Percentiles rank a stretch among this genome's conserved stretches.
phyloP scores from a whole-genome alignment of 495 filamentous ascomycete genomes.

The Thermochaetoides thermophila region DNA sequence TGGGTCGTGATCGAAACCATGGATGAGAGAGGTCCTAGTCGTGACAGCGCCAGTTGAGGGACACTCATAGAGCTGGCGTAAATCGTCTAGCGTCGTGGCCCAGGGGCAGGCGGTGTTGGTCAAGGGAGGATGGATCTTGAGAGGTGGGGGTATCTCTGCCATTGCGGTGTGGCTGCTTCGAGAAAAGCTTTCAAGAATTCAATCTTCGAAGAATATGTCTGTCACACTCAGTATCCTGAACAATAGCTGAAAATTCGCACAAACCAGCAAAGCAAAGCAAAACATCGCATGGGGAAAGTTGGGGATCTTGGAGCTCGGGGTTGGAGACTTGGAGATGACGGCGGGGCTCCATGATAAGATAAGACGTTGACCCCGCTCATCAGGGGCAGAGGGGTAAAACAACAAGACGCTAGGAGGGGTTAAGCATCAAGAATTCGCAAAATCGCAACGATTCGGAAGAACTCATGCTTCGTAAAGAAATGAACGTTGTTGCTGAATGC shows the following conservation, averaged over 20 bases:
- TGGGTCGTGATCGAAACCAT: slow-evolving; percentile 43
- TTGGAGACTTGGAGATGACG: too few species aligned
- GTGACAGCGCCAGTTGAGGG: slow-evolving; percentile 54
- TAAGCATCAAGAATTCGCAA: neutral
- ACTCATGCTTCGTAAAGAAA: neutral
- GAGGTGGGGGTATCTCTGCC: slow-evolving; percentile 19
- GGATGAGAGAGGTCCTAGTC: slow-evolving; percentile 45
- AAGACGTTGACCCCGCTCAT: neutral
- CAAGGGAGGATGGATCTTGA: slow-evolving; percentile 45
- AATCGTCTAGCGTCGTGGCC: slow-evolving; percentile 46
- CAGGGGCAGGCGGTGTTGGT: slow-evolving; percentile 58
- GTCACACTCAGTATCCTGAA: too few species aligned
- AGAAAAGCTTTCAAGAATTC: too few species aligned
- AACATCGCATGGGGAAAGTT: too few species aligned
- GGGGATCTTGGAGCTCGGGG: too few species aligned
- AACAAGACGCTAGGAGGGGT: too few species aligned
- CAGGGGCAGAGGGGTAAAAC: neutral
- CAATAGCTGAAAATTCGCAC: too few species aligned
- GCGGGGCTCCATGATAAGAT: slow-evolving; percentile 2
- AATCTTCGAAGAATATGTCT: too few species aligned
- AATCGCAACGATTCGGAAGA: neutral
- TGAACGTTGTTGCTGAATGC: neutral
- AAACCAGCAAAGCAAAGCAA: too few species aligned
- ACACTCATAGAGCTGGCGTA: slow-evolving; percentile 39
- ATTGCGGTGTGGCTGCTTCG: too few species aligned